phyloP scores from a whole-genome alignment of 1,139 yeast genomes.

The Suhomyces guaymorum region DNA sequence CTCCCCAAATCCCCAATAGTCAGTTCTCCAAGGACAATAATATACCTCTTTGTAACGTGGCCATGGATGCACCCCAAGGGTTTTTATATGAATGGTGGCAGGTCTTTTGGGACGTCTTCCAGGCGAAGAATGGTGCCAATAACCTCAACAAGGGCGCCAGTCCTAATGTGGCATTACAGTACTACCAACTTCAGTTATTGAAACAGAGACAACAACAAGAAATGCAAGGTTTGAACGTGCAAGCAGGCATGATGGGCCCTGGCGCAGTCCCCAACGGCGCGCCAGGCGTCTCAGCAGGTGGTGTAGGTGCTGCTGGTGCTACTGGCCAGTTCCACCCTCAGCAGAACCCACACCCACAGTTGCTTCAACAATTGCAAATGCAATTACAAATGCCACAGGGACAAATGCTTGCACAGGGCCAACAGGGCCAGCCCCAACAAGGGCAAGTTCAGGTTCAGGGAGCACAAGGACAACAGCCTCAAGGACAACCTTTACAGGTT shows the following conservation, averaged over 20 bases:
- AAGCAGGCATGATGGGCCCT: constrained; percentile 20
- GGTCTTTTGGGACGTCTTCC: constrained; percentile 91
- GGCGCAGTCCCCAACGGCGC: constrained; percentile 12
- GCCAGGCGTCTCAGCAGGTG: constrained; percentile 2
- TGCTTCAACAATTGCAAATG: constrained; percentile 16
- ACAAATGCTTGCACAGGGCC: constrained; percentile 11
- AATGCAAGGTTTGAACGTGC: constrained; percentile 42
- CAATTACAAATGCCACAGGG: constrained; percentile 14
- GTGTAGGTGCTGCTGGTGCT: constrained; percentile 2
- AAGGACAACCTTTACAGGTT: constrained; percentile 11
- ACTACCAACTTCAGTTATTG: constrained; percentile 66
- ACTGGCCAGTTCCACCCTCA: constrained; percentile 10
- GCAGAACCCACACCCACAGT: constrained; percentile 14
- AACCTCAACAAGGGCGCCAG: constrained; percentile 51
- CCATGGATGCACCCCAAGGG: constrained; percentile 83
- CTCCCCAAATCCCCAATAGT: constrained; percentile 18
- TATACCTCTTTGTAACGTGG: constrained; percentile 51
- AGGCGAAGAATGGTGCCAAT: constrained; percentile 54
- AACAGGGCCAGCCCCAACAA: constrained; percentile 11
- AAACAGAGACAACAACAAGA: constrained; percentile 65
- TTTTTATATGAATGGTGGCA: constrained; percentile 95
- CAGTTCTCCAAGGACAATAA: constrained; percentile 39
- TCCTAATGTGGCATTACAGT: constrained; percentile 57
- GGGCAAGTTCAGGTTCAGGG: constrained; percentile 9
- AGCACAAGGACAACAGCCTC: constrained; percentile 10